Percentiles rank a stretch among this genome's conserved stretches.
These are phyloP conservation scores for Coffea eugenioides DNA, from an alignment of 257 asterid genomes.

Conservation along the genomic window DNA sequence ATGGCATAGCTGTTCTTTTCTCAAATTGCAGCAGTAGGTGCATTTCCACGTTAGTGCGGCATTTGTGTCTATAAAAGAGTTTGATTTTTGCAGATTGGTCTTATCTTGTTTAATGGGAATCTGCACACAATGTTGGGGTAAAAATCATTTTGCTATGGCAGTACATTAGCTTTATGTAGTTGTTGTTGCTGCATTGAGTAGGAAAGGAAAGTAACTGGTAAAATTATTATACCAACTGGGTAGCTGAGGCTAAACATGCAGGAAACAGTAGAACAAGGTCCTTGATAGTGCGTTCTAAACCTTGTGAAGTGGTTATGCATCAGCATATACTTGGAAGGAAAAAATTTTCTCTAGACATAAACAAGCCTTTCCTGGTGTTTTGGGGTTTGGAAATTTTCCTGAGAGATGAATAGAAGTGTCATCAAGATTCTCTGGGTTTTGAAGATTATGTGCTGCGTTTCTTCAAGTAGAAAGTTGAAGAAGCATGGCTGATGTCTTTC, in stretches of 20 bases:
- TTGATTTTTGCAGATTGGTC: constrained; percentile 19
- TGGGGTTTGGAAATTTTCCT: neutral
- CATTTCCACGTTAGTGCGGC: constrained; percentile 33
- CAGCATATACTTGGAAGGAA: neutral
- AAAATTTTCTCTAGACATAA: neutral
- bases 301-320: neutral
- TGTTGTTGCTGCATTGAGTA: neutral
- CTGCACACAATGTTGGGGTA: neutral
- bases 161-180: neutral
- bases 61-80: constrained; percentile 25
- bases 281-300: neutral
- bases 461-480: neutral
- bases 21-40: constrained; percentile 18
- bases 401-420: neutral
- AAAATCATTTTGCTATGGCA: neutral
- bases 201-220: neutral
- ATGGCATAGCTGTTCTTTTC: constrained; percentile 32
- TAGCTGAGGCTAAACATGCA: neutral
- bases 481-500: neutral
- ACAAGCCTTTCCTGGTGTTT: neutral
- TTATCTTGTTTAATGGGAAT: constrained; percentile 10
- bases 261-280: neutral
- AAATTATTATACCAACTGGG: neutral
- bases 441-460: neutral
- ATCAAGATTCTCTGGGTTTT: neutral